phyloP scores from a whole-genome alignment of 2,329 filamentous ascomycete species.

The Paramyrothecium sp. region DNA sequence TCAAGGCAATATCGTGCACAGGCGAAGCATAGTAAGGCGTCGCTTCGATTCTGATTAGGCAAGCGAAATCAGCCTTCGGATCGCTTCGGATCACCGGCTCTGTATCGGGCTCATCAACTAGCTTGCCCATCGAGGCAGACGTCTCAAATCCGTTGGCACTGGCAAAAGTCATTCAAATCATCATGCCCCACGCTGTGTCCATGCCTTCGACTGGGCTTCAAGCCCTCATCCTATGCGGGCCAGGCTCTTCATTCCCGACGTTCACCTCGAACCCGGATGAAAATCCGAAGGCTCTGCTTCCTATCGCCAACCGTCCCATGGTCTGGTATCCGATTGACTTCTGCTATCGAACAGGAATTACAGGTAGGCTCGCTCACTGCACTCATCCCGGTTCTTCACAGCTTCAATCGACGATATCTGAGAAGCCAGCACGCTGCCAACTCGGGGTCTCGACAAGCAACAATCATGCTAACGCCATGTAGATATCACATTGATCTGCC shows the following conservation, averaged over 20 bases:
- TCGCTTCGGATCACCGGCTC: too few species aligned
- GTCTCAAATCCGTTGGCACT: too few species aligned
- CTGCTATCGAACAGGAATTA: conserved; percentile 78
- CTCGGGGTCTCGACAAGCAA: not conserved
- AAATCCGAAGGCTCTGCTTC: conserved; percentile 77
- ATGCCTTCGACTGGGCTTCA: conserved; percentile 77
- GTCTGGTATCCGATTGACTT: conserved; percentile 88
- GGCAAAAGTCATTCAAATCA: too few species aligned
- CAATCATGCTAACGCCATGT: conserved; percentile 17
- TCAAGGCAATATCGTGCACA: not conserved
- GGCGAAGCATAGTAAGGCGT: too few species aligned
- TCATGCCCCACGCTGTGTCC: conserved; percentile 73
- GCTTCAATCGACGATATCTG: not conserved
- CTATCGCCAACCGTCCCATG: conserved; percentile 84
- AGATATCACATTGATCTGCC: conserved; percentile 65
- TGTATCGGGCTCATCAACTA: too few species aligned
- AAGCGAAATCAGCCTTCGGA: too few species aligned
- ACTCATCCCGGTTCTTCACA: too few species aligned
- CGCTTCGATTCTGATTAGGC: too few species aligned
- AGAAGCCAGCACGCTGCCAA: not conserved
- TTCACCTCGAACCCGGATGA: conserved; percentile 80
- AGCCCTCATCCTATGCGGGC: conserved; percentile 79
- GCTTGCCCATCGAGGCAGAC: too few species aligned
- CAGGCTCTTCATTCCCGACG: conserved; percentile 77
- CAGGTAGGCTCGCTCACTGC: conserved; percentile 47